Base-by-base conservation (phyloP, 495 filamentous ascomycete species). In the Amorphotheca resinae region DNA sequence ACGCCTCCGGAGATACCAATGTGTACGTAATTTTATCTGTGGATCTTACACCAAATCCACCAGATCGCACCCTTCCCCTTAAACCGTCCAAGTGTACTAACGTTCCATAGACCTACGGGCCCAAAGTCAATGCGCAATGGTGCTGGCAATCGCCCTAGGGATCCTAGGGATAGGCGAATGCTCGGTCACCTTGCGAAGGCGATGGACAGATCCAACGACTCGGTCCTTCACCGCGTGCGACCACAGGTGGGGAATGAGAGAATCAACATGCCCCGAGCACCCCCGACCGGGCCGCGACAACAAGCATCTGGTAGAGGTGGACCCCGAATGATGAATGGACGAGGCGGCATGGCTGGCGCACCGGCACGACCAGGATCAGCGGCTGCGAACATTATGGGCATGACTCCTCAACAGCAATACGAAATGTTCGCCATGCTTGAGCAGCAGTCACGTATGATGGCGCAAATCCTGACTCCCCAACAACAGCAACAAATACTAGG, bases 71-170 rank as follows among this genome's bases (percentile, higher is more conserved):
- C 15, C 28, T 39, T 11, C 35, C 8, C 14, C 8, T 14, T 14
- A 50, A 31, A 28, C 17, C 17, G 6, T 21, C 12, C 16, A 32
- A 15, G n/a, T n/a, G n/a, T n/a, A 46, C 46, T 50, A 48, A 51
- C 43, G 38, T 22, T 20, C 12, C 18, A n/a, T 23, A 95, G 88
- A 56, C 91, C 91, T 14, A 96, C 89, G 7, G 91, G 87, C 32
- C 91, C 91, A 17, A 91, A 87, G 61, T 85, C 88, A 3, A 96
- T 98, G 93, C 80, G 91, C 46, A 84, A 82, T 57, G 72, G 71
- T 22, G 81, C 69, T 25, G 33, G 33, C 18, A 41, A 18, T 37
- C 54, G 54, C 23, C 17, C 38, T 40, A 40, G 38, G 12, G 22
- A 40, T 9, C 40, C 44, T 26, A 72, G 77, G 31, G 76, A 82